phyloP scores from a whole-genome alignment of 2,329 filamentous ascomycete species.

The Fusarium tuaranense region DNA sequence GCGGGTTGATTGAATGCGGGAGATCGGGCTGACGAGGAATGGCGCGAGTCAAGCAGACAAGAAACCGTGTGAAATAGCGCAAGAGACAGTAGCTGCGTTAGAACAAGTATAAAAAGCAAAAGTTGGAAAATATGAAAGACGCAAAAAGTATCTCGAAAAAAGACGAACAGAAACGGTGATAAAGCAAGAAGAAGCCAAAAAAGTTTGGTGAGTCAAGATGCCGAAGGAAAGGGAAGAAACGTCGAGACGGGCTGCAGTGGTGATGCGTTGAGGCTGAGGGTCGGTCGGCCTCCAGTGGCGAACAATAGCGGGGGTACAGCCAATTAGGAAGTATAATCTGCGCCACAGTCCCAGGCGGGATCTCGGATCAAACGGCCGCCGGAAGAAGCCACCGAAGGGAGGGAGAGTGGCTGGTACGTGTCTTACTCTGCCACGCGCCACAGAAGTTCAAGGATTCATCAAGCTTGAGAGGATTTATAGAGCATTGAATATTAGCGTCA shows the following conservation, averaged over 20 bases:
- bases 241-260: slow-evolving; percentile 3
- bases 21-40: slow-evolving; percentile 22
- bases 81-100: neutral
- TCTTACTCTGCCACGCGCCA: neutral
- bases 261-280: slow-evolving; percentile 18
- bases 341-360: neutral
- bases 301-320: neutral
- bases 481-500: too few relatives aligned
- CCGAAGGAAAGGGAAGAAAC: neutral
- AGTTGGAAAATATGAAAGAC: neutral
- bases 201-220: slow-evolving; percentile 29
- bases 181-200: neutral
- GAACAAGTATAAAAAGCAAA: neutral
- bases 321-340: slow-evolving; percentile 11
- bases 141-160: neutral
- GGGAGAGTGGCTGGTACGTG: neutral
- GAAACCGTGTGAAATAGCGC: neutral
- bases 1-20: slow-evolving; percentile 19
- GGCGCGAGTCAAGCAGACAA: neutral
- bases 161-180: neutral
- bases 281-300: slow-evolving; percentile 25
- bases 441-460: neutral
- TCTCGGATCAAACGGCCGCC: neutral
- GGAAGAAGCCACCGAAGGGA: neutral
- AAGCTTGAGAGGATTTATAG: too few relatives aligned